Conservation (phyloP, 441 rosid genomes). For the Erodium trifolium region DNA sequence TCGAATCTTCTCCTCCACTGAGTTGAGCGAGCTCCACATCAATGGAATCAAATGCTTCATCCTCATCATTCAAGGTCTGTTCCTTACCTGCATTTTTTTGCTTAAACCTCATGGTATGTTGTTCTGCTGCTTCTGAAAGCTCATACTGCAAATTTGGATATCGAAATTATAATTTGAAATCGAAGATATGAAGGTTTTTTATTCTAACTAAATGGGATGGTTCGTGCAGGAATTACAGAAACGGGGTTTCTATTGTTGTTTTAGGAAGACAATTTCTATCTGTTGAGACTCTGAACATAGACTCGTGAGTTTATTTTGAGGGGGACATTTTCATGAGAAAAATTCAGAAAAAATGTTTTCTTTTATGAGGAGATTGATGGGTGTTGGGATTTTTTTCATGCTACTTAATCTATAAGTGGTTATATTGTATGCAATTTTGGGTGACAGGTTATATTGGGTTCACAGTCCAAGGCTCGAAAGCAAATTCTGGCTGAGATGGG, state of each 20-base stretch:
- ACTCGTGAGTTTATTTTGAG: no score
- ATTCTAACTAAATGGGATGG: neutral
- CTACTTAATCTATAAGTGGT: neutral
- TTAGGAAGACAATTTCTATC: no score
- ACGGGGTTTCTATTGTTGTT: no score
- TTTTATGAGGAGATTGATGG: neutral
- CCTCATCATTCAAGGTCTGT: neutral
- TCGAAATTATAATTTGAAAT: no score
- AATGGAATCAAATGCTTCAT: neutral
- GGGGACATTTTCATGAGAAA: no score
- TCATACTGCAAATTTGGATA: neutral
- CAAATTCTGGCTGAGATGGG: slow-evolving; percentile 57
- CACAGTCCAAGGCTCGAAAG: slow-evolving; percentile 52
- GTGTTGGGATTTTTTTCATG: neutral
- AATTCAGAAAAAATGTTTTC: neutral
- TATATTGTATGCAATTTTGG: slow-evolving; percentile 1
- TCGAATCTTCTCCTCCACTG: neutral
- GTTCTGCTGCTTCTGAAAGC: neutral
- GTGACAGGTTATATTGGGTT: slow-evolving; percentile 51
- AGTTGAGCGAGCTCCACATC: neutral
- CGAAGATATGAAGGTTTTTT: neutral
- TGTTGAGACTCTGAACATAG: no score
- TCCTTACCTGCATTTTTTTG: neutral
- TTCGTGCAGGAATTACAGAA: neutral
- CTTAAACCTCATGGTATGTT: neutral